These are phyloP conservation scores for Cryomyces minteri DNA, from an alignment of 495 filamentous ascomycete species.

Conservation along the genomic window DNA sequence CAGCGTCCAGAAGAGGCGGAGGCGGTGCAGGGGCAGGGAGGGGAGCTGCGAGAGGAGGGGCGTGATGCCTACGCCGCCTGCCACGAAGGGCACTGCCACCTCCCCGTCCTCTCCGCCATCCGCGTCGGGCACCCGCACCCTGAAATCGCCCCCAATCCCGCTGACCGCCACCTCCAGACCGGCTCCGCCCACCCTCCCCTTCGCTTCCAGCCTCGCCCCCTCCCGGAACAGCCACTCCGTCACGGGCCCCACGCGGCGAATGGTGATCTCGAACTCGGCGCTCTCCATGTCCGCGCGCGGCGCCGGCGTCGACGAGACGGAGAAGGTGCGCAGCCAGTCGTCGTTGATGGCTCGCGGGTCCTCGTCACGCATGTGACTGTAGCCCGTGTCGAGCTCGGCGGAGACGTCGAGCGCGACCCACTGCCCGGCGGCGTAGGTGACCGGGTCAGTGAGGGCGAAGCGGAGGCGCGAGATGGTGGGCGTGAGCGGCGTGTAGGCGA, in stretches of 20 bases:
- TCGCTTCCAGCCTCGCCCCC: too few species aligned
- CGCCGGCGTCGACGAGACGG: conserved; percentile 39
- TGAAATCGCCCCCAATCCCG: conserved; percentile 56
- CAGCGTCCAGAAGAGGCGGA: conserved; percentile 50
- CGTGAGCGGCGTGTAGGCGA: conserved; percentile 36
- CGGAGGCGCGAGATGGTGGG: conserved; percentile 44
- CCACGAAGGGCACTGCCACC: conserved; percentile 34
- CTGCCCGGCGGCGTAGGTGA: conserved; percentile 47
- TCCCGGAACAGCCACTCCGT: conserved; percentile 40
- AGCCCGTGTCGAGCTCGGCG: conserved; percentile 47
- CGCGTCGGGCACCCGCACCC: conserved; percentile 22
- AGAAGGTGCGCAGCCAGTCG: conserved; percentile 69
- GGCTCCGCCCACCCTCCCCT: conserved; percentile 26
- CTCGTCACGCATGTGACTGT: conserved; percentile 62
- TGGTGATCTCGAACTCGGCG: conserved; percentile 51
- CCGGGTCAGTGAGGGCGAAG: conserved; percentile 24
- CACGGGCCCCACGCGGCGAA: conserved; percentile 44
- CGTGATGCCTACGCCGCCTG: conserved; percentile 68
- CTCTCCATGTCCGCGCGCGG: conserved; percentile 7
- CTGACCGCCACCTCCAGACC: conserved; percentile 44
- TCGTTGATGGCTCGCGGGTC: conserved; percentile 66
- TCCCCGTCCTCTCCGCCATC: conserved; percentile 6
- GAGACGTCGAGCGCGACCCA: conserved; percentile 57
- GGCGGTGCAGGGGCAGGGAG: conserved; percentile 21
- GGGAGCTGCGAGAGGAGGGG: conserved; percentile 48